Base-by-base conservation (phyloP, 371 early-diverging fungal genomes). In the Quaeritorhiza haematococci region DNA sequence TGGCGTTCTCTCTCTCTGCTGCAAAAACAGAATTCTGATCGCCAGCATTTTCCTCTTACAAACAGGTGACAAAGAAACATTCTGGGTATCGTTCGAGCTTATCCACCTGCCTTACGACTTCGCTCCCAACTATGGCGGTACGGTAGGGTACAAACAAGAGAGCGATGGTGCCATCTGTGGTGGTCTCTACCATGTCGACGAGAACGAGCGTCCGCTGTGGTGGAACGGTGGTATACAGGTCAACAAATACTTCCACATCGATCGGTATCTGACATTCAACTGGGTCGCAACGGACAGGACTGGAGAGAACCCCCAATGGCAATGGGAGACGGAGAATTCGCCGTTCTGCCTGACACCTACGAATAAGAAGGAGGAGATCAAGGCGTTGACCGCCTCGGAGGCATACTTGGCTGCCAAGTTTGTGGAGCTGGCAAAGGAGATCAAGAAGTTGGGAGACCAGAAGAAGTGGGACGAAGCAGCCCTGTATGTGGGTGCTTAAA, bases 11-110 rank as follows among this genome's bases (percentile, higher is more conserved):
- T 10, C 13, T 13, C 38, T 38, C 38, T 3, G 4, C 26, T 24
- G 47, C 47, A 15, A 47, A n/a, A n/a, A n/a, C n/a, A n/a, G n/a
- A 15, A 23, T 32, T 6, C 33, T 26, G 52, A 34, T 28, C 28
- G 6, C 38, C 19, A 34, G 23, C 26, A 32, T 26, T 44, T 38
- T 23, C 24, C 21, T 3, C 30, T 46, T 19, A 3, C 27, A 7
- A 45, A 10, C 47, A 67, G 67, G 67, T 28, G 71, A 71, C 59
- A 71, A 71, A 51, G 71, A 71, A 45, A 64, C 66, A 30, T 71
- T 64, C 51, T 71, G 67, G 68, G 47, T 67, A n/a, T 47, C 53
- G 23, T 52, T 35, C 27, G 71, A 71, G 42, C 23, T 64, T 48
- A 44, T 55, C 23, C 55, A 67, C 4, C 43, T 42, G 5, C 64